phyloP scores from a whole-genome alignment of 768 basidiomycete genomes.

The Hortiboletus flavorubellus region DNA sequence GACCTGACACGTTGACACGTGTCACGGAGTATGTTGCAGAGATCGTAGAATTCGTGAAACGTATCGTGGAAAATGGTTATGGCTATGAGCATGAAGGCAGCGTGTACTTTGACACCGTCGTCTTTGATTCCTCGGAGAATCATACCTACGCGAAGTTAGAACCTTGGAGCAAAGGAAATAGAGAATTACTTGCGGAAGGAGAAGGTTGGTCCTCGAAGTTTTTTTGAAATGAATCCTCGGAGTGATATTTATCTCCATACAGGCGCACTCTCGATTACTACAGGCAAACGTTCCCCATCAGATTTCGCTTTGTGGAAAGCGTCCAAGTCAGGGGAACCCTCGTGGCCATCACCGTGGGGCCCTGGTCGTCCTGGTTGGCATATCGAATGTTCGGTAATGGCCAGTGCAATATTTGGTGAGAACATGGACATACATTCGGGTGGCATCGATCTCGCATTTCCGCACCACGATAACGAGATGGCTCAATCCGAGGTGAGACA shows the following conservation, averaged over 20 bases:
- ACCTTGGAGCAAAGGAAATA: slow-evolving; percentile 94
- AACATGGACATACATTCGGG: slow-evolving; percentile 98
- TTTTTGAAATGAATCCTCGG: background rate
- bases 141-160: slow-evolving; percentile 94
- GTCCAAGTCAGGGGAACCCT: slow-evolving; percentile 93
- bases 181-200: slow-evolving; percentile 83
- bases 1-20: slow-evolving; percentile 88
- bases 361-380: slow-evolving; percentile 94
- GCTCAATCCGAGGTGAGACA: slow-evolving; percentile 86
- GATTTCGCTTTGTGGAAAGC: slow-evolving; percentile 99
- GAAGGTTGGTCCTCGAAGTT: slow-evolving; percentile 57
- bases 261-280: slow-evolving; percentile 57
- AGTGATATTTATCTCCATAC: background rate
- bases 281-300: slow-evolving; percentile 71
- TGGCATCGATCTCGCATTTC: slow-evolving; percentile 96
- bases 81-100: slow-evolving; percentile 70
- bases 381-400: slow-evolving; percentile 99
- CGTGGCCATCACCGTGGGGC: slow-evolving; percentile 97
- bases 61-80: slow-evolving; percentile 83
- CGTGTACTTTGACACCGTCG: slow-evolving; percentile 86
- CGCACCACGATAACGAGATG: slow-evolving; percentile 98
- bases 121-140: slow-evolving; percentile 70
- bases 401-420: slow-evolving; percentile 58
- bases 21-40: slow-evolving; percentile 98
- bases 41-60: slow-evolving; percentile 84